Evolutionary conservation across 352 stramenopile genomes (phyloP), one percentile per base, ranked within the genome.

Genomic region (Phytophthora ramorum): DNA sequence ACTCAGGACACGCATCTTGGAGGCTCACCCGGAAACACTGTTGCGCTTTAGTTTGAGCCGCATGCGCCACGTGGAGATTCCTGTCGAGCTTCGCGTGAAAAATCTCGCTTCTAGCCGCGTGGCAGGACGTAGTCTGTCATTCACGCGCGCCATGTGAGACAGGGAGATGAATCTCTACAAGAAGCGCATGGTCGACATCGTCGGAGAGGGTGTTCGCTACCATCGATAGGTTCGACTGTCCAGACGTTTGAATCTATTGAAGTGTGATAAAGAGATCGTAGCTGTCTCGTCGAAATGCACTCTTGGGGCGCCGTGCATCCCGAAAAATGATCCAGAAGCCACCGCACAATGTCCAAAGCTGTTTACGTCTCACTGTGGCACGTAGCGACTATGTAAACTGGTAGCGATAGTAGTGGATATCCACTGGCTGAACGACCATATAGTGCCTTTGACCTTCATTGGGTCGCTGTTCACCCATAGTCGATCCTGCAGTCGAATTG

Each of bases 91-190:
- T 9, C 71, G 74, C 49, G 66, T 64, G 19, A 73, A 73, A 49
- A 57, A 63, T 30, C 62, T 76, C 32, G 46, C 72, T 10, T 66
- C 69, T 26, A 83, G 73, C 5, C 68, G 71, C 17, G 81, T 90
- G 28, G 69, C 69, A 2, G 81, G 81, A 47, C 84, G 77, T 63
- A 87, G 68, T 32, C 76, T 90, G 45, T 76, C 79, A 32, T 75
- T 84, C 65, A 87, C 78, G n/a, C 79, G 78, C 49, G 59, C 74
- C 50, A 90, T 90, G 81, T 90, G 76, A 73, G 73, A 85, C 61
- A 86, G 86, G 58, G 58, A 63, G 52, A 89, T 85, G 71, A 77
- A 69, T 50, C 17, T 50, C 38, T 60, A 71, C 50, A 68, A 73
- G 51, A 71, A 73, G 46, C 54, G 58, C 40, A 75, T 66, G 49